A percentile compares a stretch with the other conserved stretches of the same genome.
Evolutionary conservation across 2,329 filamentous ascomycete genomes (phyloP).

Genomic region (Cordyceps cateniannulata): DNA sequence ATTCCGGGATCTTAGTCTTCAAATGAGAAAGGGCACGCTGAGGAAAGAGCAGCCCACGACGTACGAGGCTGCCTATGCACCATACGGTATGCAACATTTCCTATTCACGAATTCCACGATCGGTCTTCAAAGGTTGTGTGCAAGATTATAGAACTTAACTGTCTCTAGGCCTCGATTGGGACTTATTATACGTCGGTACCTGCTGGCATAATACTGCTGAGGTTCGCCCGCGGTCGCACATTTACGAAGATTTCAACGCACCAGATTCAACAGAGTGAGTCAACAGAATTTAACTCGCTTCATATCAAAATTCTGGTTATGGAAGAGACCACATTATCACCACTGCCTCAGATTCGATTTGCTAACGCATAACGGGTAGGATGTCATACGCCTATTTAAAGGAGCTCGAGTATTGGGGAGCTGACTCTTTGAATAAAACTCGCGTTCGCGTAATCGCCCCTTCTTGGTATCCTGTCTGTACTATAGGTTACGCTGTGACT

Average conservation of each 20-base stretch:
- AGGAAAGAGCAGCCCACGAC: neutral
- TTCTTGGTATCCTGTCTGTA: neutral
- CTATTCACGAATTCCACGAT: neutral
- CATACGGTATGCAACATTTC: neutral
- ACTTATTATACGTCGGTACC: neutral
- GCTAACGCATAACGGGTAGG: neutral
- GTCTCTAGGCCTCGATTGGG: neutral
- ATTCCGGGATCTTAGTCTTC: neutral
- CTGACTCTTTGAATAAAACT: neutral
- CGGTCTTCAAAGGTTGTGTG: neutral
- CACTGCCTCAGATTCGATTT: neutral
- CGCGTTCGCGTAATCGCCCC: neutral
- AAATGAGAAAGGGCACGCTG: neutral
- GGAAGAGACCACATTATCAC: neutral
- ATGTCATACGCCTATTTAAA: neutral
- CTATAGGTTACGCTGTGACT: neutral
- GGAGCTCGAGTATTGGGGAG: neutral
- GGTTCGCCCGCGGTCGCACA: neutral
- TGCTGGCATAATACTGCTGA: neutral
- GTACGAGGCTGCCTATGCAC: neutral
- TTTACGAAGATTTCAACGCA: neutral
- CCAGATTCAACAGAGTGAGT: neutral
- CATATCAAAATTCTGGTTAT: neutral
- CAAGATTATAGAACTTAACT: neutral
- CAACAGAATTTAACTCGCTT: neutral